Base-by-base conservation (phyloP, 116 monocot species). In the Trichopus zeylanicus region DNA sequence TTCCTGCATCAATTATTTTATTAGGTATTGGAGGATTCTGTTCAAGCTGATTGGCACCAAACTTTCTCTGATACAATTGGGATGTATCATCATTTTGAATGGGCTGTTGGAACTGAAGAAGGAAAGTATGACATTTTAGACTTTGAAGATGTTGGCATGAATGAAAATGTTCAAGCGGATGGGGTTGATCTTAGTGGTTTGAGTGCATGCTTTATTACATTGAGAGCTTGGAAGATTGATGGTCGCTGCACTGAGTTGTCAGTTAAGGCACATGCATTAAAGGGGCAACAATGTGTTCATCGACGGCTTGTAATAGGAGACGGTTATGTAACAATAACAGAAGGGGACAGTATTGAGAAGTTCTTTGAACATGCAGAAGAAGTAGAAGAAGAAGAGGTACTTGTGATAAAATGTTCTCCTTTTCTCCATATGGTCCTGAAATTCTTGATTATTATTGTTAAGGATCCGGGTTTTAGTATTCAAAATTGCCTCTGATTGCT, bases 301-400 rank as follows among this genome's bases (percentile, higher is more conserved):
- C 81, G 80, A 19, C 73, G 97, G 47, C 69, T 97, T 59, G 67
- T 87, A 9, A 74, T 97, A n/a, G 91, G 87, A 13, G 97, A 97
- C 71, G 97, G 97, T 22, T 87, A 73, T 66, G 87, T 97, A 25
- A 73, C 78, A 30, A 97, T 97, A 65, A 97, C 91, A 34, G 70
- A 87, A 66, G 91, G 97, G 4, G 91, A 82, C 57, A 82, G 76
- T 59, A 91, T 97, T 51, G 73, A 63, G 74, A 72, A 60, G 39
- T 97, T 97, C 70, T 91, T 97, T 67, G 97, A 97, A 70, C 87
- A 91, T 80, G 97, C 97, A 70, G 97, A 97, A 74, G 95, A 97
- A 75, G 85, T 82, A 28, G 97, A 97, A 66, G 97, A 97, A 75
- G 95, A 97, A 77, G 95, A 97, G 83, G 97, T 97, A 63, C 51